Evolutionary conservation across 306 rosid species (phyloP).

Genomic region (Vigna trinervia): DNA sequence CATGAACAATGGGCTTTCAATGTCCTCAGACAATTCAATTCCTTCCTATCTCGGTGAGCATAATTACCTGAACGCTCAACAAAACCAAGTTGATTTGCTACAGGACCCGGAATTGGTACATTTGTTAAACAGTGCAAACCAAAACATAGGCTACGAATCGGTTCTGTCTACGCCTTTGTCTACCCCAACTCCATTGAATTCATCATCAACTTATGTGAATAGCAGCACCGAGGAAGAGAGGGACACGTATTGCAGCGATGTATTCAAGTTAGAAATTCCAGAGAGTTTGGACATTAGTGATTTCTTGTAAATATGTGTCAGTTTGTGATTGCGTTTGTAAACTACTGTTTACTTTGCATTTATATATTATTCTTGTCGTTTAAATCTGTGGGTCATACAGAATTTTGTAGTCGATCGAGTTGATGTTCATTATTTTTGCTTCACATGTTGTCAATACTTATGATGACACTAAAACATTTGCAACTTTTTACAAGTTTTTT

Average conservation of each 20-base stretch:
- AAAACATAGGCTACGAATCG: slow-evolving; percentile 60
- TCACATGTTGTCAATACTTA: slow-evolving; percentile 37
- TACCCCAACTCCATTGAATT: slow-evolving; percentile 70
- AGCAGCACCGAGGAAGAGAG: slow-evolving; percentile 79
- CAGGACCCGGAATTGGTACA: slow-evolving; percentile 48
- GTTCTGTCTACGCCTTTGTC: slow-evolving; percentile 69
- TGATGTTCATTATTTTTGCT: slow-evolving; percentile 17
- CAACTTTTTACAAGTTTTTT: background rate
- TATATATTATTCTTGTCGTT: slow-evolving; percentile 18
- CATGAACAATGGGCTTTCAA: slow-evolving; percentile 40
- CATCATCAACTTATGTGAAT: slow-evolving; percentile 64
- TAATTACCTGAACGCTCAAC: slow-evolving; percentile 39
- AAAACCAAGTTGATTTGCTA: slow-evolving; percentile 46
- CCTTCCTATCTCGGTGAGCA: slow-evolving; percentile 47
- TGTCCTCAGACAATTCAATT: slow-evolving; percentile 51
- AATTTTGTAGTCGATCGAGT: slow-evolving; percentile 22
- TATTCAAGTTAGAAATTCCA: slow-evolving; percentile 86
- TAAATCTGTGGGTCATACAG: background rate
- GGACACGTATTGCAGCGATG: slow-evolving; percentile 73
- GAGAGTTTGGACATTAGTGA: slow-evolving; percentile 77
- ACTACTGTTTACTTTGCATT: slow-evolving; percentile 35
- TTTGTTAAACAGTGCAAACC: slow-evolving; percentile 40
- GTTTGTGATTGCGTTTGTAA: slow-evolving; percentile 3
- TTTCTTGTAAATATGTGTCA: slow-evolving; percentile 62
- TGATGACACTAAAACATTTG: slow-evolving; percentile 29